phyloP scores from a whole-genome alignment of 1,284 basidiomycete genomes.

The Sutorius eximius region DNA sequence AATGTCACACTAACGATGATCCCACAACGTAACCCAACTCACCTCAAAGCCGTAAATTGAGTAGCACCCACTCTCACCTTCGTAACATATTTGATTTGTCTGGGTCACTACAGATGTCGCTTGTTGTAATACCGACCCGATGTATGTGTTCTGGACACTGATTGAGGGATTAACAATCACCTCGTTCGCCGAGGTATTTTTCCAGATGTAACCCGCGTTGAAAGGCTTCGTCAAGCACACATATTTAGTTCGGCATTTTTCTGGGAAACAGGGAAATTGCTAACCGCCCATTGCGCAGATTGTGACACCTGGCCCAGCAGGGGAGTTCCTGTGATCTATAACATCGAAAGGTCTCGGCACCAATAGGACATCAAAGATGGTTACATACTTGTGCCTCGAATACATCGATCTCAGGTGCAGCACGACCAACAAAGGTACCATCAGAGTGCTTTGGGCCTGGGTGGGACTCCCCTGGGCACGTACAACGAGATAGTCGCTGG shows the following conservation, averaged over 20 bases:
- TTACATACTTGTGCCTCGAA: conserved; percentile 40
- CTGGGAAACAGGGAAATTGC: conserved; percentile 25
- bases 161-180: conserved; percentile 49
- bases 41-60: conserved; percentile 57
- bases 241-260: conserved; percentile 1
- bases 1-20: background rate
- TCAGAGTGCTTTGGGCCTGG: conserved; percentile 59
- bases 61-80: conserved; percentile 45
- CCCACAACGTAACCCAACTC: conserved; percentile 29
- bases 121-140: conserved; percentile 60
- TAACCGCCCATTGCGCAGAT: conserved; percentile 65
- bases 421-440: conserved; percentile 55
- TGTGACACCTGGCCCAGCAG: conserved; percentile 58
- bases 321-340: conserved; percentile 45
- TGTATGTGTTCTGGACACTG: conserved; percentile 52
- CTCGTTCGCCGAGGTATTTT: conserved; percentile 44
- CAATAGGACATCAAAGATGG: background rate
- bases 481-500: conserved; percentile 53
- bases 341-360: conserved; percentile 1
- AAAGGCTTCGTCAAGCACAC: conserved; percentile 41
- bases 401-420: conserved; percentile 54
- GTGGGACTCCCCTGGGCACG: conserved; percentile 54
- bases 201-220: conserved; percentile 43
- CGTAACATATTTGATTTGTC: conserved; percentile 54
- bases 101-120: conserved; percentile 54